A percentile compares a stretch with the other conserved stretches of the same genome.
Conservation (phyloP, 305 asterid species). For the Fraxinus albicans region DNA sequence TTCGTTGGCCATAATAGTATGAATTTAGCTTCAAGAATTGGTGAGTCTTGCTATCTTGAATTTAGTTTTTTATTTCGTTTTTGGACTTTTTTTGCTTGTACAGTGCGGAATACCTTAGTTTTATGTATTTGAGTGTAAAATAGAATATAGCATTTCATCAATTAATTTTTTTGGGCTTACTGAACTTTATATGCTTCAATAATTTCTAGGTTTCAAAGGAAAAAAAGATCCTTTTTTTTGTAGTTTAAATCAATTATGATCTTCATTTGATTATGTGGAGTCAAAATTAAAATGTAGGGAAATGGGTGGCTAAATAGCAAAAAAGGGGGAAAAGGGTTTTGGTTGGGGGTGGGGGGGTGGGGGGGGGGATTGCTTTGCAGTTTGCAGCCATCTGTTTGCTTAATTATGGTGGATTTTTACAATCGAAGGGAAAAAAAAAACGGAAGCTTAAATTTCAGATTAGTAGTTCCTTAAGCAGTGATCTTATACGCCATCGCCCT, state of each 20-base stretch:
- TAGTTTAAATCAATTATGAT: background rate
- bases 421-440: background rate
- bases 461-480: background rate
- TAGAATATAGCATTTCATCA: background rate
- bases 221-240: no score
- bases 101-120: conserved; percentile 5
- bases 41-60: conserved; percentile 18
- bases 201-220: background rate
- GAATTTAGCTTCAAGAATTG: conserved; percentile 8
- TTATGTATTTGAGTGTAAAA: background rate
- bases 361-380: background rate
- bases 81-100: background rate
- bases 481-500: background rate
- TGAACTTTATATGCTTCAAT: background rate
- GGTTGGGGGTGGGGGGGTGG: background rate
- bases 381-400: background rate
- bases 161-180: background rate
- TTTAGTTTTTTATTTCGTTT: background rate
- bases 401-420: background rate
- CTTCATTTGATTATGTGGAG: background rate
- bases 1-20: background rate
- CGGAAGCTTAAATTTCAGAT: background rate
- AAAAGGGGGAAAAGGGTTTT: background rate
- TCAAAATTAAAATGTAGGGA: background rate
- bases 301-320: background rate